Conservation (phyloP, 2,329 filamentous ascomycete genomes). For the Botryotinia narcissicola region DNA sequence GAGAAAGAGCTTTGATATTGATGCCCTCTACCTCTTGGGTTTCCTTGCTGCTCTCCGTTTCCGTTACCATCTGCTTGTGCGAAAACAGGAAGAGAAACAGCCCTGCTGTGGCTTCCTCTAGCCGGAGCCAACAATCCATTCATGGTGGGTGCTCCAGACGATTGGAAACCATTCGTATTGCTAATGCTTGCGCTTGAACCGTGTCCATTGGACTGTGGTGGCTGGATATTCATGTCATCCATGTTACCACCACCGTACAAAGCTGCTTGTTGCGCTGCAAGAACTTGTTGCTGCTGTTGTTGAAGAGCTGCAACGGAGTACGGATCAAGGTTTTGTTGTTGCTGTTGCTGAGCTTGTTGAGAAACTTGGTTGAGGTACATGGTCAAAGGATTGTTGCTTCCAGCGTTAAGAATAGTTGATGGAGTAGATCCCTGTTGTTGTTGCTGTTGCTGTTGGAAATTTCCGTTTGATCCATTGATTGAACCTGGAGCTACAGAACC, state of each 20-base stretch:
- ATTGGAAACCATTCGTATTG: conserved; percentile 54
- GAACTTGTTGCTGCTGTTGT: conserved; percentile 67
- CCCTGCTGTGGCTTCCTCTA: conserved; percentile 61
- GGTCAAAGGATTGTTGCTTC: conserved; percentile 81
- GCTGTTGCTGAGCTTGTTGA: conserved; percentile 69
- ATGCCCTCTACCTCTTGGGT: conserved; percentile 52
- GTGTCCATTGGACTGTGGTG: conserved; percentile 61
- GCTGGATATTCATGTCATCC: conserved; percentile 56
- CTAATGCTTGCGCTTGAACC: conserved; percentile 61
- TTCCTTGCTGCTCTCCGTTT: conserved; percentile 30
- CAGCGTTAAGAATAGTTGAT: conserved; percentile 74
- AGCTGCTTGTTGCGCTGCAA: conserved; percentile 74
- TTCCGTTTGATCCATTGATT: conserved; percentile 38
- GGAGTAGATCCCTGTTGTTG: conserved; percentile 60
- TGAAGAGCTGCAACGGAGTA: conserved; percentile 44
- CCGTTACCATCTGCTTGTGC: conserved; percentile 55
- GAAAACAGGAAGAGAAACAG: conserved; percentile 80
- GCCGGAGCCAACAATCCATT: conserved; percentile 74
- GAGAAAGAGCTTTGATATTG: conserved; percentile 63
- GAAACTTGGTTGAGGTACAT: conserved; percentile 88
- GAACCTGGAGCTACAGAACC: conserved; percentile 51
- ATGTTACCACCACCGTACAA: conserved; percentile 71
- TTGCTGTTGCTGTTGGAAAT: conserved; percentile 44
- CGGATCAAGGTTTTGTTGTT: conserved; percentile 45
- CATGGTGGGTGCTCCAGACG: conserved; percentile 58